Percentiles rank a stretch among this genome's conserved stretches.
Conservation (phyloP, 2,329 filamentous ascomycete genomes). For the Colletotrichum caudatum region DNA sequence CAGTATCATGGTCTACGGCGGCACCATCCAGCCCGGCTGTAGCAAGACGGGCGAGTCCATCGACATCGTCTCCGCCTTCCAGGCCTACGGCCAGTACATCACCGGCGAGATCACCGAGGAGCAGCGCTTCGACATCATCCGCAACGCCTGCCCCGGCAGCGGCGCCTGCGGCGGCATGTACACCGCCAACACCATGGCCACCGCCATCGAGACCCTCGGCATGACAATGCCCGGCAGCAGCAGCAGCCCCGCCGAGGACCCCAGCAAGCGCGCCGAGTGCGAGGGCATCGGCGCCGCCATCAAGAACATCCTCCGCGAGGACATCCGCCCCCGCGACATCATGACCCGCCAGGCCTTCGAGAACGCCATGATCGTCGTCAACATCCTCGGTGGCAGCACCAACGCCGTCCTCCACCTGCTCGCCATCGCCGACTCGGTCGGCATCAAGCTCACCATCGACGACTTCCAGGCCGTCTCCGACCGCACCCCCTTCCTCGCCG, state of each 20-base stretch:
- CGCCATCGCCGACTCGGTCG: constrained; percentile 84
- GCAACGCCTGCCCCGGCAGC: constrained; percentile 79
- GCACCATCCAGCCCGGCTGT: constrained; percentile 92
- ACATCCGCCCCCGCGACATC: constrained; percentile 82
- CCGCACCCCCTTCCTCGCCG: constrained; percentile 82
- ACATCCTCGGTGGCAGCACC: constrained; percentile 85
- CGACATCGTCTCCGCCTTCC: constrained; percentile 97
- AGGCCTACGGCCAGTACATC: constrained; percentile 96
- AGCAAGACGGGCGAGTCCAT: constrained; percentile 80
- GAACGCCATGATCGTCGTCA: constrained; percentile 86
- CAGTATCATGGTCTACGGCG: constrained; percentile 97
- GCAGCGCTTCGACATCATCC: constrained; percentile 93
- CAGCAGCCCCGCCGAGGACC: constrained; percentile 80
- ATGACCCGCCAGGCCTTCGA: constrained; percentile 85
- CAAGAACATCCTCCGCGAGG: constrained; percentile 78
- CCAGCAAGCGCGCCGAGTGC: constrained; percentile 80
- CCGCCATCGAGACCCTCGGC: constrained; percentile 91
- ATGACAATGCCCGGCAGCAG: constrained; percentile 86
- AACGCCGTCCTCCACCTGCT: constrained; percentile 89
- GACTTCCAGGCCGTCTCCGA: constrained; percentile 88
- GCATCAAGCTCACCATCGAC: constrained; percentile 84
- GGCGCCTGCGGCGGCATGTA: constrained; percentile 90
- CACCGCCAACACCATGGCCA: constrained; percentile 94
- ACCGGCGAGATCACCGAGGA: constrained; percentile 91
- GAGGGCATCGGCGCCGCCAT: constrained; percentile 78